phyloP scores from a whole-genome alignment of 306 rosid genomes.

The Prinsepia uniflora region DNA sequence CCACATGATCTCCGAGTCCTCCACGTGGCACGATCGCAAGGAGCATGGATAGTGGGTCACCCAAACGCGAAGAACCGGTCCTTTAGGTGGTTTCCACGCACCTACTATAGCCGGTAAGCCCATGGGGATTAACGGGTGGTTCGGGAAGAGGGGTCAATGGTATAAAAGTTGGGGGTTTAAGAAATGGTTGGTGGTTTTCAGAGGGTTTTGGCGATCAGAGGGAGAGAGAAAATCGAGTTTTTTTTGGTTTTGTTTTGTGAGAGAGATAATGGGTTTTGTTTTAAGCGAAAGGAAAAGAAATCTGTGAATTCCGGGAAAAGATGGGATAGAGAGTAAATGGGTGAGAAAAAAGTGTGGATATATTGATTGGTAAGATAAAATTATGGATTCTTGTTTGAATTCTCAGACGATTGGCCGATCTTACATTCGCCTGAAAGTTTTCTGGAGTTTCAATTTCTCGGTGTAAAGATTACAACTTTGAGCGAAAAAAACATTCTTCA shows the following conservation, averaged over 20 bases:
- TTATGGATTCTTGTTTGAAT: constrained; percentile 24
- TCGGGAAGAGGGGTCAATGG: constrained; percentile 67
- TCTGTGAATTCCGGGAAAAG: constrained; percentile 11
- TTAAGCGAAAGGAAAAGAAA: constrained; percentile 9
- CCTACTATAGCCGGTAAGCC: constrained; percentile 49
- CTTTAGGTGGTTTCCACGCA: constrained; percentile 39
- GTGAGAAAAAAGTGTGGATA: constrained; percentile 17
- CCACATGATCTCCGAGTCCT: constrained; percentile 22
- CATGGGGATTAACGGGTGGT: constrained; percentile 38
- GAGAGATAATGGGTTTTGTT: constrained; percentile 31
- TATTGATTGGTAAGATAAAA: constrained; percentile 15
- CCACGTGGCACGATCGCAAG: constrained; percentile 52
- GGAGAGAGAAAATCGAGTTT: constrained; percentile 26
- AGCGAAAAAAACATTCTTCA: constrained; percentile 15
- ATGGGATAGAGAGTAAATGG: constrained; percentile 35
- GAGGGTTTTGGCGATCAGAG: constrained; percentile 70
- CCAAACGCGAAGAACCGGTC: constrained; percentile 70
- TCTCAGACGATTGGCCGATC: constrained; percentile 43
- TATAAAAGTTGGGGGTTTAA: constrained; percentile 78
- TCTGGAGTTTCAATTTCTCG: constrained; percentile 30
- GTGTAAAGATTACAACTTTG: constrained; percentile 34
- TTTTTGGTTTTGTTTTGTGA: background rate
- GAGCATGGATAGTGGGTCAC: constrained; percentile 32
- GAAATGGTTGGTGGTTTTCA: constrained; percentile 46
- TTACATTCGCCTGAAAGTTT: constrained; percentile 40